A percentile compares a stretch with the other conserved stretches of the same genome.
Evolutionary conservation across 371 early-diverging fungal genomes (phyloP).

Genomic region (Encephalitozoon romaleae): DNA sequence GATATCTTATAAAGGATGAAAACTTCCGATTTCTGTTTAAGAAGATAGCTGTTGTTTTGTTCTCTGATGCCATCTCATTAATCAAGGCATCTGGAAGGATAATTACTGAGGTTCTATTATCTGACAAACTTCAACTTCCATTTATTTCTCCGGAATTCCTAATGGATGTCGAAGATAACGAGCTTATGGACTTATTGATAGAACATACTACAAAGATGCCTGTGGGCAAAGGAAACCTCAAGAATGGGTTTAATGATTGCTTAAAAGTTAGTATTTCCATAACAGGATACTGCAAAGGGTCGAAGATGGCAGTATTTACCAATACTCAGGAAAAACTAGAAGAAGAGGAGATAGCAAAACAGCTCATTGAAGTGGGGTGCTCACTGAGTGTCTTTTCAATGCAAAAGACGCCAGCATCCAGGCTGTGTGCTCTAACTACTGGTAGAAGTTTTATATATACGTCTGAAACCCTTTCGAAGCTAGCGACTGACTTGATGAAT

Average conservation of each 20-base stretch:
- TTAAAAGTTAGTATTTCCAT: not conserved
- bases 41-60: conserved; percentile 11
- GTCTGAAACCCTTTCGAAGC: not conserved
- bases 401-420: not conserved
- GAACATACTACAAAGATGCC: not conserved
- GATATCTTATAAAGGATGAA: conserved; percentile 1
- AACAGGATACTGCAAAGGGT: conserved; percentile 2
- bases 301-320: conserved; percentile 35
- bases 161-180: conserved; percentile 9
- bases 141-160: conserved; percentile 21
- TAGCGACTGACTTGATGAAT: conserved; percentile 14
- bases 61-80: not conserved
- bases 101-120: not conserved
- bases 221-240: not conserved
- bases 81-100: not conserved
- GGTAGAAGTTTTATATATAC: conserved; percentile 19
- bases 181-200: not conserved
- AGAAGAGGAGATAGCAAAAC: not conserved
- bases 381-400: not conserved
- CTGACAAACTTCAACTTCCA: not conserved
- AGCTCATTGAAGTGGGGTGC: not conserved
- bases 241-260: not conserved
- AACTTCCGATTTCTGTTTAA: conserved; percentile 35
- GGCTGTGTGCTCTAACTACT: not conserved
- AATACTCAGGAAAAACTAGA: not conserved